Conservation (phyloP, 441 rosid genomes). For the Gossypium davidsonii region DNA sequence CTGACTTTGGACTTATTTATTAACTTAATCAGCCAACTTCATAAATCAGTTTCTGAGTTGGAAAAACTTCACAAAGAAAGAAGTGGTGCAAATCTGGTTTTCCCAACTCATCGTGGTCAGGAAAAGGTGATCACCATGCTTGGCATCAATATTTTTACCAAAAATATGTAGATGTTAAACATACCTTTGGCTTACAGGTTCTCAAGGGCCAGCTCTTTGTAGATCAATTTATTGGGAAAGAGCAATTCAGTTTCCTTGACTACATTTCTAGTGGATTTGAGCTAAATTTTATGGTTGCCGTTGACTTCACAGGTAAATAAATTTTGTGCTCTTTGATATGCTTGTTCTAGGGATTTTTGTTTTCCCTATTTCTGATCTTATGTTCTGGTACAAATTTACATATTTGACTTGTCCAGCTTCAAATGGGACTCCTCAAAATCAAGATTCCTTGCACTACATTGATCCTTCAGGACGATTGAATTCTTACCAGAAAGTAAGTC, state of each 20-base stretch:
- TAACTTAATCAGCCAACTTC: slow-evolving; percentile 43
- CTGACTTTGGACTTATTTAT: slow-evolving; percentile 10
- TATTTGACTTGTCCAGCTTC: slow-evolving; percentile 44
- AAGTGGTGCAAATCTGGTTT: slow-evolving; percentile 39
- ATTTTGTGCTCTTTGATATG: slow-evolving; percentile 5
- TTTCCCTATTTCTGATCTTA: background rate
- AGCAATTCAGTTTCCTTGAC: slow-evolving; percentile 66
- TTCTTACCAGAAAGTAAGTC: slow-evolving; percentile 67
- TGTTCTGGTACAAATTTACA: slow-evolving; percentile 7
- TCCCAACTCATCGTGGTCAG: slow-evolving; percentile 32
- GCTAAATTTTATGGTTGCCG: slow-evolving; percentile 84
- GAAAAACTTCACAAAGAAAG: slow-evolving; percentile 47
- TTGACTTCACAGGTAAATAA: slow-evolving; percentile 72
- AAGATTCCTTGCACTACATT: slow-evolving; percentile 68
- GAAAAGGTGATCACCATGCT: slow-evolving; percentile 45
- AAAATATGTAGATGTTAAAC: background rate
- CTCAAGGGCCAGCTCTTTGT: slow-evolving; percentile 68
- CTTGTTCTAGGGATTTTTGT: background rate
- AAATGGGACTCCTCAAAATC: slow-evolving; percentile 63
- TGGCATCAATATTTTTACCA: background rate
- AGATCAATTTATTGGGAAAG: slow-evolving; percentile 53
- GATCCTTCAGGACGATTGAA: slow-evolving; percentile 70
- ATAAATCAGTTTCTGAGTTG: slow-evolving; percentile 61
- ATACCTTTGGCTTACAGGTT: slow-evolving; percentile 33
- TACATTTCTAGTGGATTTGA: slow-evolving; percentile 80